Evolutionary conservation across 305 asterid species (phyloP).

Genomic region (Plantago lanceolata): DNA sequence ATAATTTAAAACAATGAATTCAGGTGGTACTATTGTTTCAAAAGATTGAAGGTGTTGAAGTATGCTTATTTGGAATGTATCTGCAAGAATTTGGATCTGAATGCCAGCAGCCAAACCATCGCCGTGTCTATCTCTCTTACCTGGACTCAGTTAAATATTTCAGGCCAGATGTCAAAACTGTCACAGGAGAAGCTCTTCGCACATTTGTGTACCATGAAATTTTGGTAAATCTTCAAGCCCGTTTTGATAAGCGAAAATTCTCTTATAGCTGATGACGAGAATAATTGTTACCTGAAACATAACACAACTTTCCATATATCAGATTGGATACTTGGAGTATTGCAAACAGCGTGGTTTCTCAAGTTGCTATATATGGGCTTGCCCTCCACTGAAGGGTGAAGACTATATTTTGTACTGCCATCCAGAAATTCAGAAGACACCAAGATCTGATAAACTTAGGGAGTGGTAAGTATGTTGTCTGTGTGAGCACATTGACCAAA

Average conservation of each 20-base stretch:
- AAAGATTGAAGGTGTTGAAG: slow-evolving; percentile 97
- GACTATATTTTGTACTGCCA: slow-evolving; percentile 98
- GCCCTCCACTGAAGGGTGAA: slow-evolving; percentile 97
- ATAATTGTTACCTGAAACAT: slow-evolving; percentile 13
- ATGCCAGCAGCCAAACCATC: slow-evolving; percentile 93
- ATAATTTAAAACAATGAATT: slow-evolving; percentile 24
- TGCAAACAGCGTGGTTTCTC: slow-evolving; percentile 92
- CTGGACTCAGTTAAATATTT: slow-evolving; percentile 97
- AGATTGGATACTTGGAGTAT: slow-evolving; percentile 97
- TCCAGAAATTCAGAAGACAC: slow-evolving; percentile 99
- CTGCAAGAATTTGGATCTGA: slow-evolving; percentile 99
- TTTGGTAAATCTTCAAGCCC: slow-evolving; percentile 52
- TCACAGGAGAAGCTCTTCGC: slow-evolving; percentile 95
- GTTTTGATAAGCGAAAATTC: neutral
- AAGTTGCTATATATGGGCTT: slow-evolving; percentile 99
- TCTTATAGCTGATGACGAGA: slow-evolving; percentile 15
- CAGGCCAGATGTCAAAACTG: slow-evolving; percentile 92
- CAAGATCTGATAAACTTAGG: slow-evolving; percentile 95
- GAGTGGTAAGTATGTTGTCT: slow-evolving; percentile 63
- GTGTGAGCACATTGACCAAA: slow-evolving; percentile 11
- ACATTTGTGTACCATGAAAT: slow-evolving; percentile 98
- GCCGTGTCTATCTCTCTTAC: slow-evolving; percentile 95
- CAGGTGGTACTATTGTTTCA: slow-evolving; percentile 92
- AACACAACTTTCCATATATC: slow-evolving; percentile 25
- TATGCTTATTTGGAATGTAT: slow-evolving; percentile 97